Evolutionary conservation across 345 rosid species (phyloP), one percentile per base, ranked within the genome.

Genomic region (Bruguiera gymnorhiza): DNA sequence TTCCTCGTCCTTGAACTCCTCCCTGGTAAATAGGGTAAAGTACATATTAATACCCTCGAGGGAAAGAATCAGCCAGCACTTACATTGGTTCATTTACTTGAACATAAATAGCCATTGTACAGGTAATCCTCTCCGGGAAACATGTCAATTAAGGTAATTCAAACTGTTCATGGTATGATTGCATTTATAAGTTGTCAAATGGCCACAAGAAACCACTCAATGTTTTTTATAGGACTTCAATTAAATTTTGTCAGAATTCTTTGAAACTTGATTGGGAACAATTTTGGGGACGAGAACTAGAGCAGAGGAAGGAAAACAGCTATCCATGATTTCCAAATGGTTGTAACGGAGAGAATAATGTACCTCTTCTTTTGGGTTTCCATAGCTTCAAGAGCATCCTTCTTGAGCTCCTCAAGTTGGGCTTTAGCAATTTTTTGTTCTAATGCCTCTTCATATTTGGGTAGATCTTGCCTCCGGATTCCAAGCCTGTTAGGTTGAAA

Each of bases 341-440:
- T 16, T 26, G 65, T 11, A 30, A 69, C 2, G 20, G 13, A 26
- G 15, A 10, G 36, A 59, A 65, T 10, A 50, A 43, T 65, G 60
- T 76, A 92, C 99, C 89, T 84, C 84, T 96, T 96, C 86, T 82
- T 86, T 79, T 92, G 98, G 63, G 98, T 79, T 78, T 90, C 97
- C 98, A 96, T 92, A 27, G 91, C 97, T 76, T 96, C 99, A 62
- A 86, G 48, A 53, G 97, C 96, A 67, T 90, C 92, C 75, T 92
- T 89, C 86, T 90, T 92, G 78, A 92, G 83, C 65, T 96, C 97
- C 80, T 84, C 95, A 77, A 96, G 62, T 63, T 92, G 96, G 59
- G 96, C 93, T 67, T 92, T 89, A 54, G 99, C 88, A 65, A 92
- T 80, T 86, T 86, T 89, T 36, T 79, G 86, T 73, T 96, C 99